Conservation (phyloP, 805 yeast genomes). For the Phaffomyces thermotolerans region DNA sequence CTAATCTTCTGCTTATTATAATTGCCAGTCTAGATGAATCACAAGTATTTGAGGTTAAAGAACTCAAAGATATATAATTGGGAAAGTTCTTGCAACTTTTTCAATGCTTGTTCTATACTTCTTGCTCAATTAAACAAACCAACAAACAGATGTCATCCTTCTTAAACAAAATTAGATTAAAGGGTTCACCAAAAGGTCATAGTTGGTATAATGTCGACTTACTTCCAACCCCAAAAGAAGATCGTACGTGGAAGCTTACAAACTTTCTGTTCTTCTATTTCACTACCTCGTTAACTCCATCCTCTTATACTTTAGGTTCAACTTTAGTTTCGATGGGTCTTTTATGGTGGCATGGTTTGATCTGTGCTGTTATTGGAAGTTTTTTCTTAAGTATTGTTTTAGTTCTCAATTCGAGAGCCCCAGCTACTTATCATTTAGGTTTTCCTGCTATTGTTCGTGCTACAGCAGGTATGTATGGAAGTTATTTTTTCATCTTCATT, state of each 20-base stretch:
- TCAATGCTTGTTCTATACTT: too few species aligned
- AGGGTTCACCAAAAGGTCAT: constrained; percentile 3
- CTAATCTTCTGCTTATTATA: too few species aligned
- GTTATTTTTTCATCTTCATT: constrained; percentile 2
- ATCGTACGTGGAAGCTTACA: constrained; percentile 1
- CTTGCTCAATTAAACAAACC: neutral
- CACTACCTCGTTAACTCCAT: constrained; percentile 3
- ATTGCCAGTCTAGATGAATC: too few species aligned
- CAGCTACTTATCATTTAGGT: constrained; percentile 4
- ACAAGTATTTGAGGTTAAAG: neutral
- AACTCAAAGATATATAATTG: neutral
- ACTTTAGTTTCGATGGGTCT: constrained; percentile 1
- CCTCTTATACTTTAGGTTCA: constrained; percentile 3
- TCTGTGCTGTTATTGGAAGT: constrained; percentile 4
- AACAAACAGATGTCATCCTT: neutral
- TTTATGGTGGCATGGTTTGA: constrained; percentile 4
- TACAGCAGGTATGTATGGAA: constrained; percentile 2
- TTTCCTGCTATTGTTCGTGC: constrained; percentile 3
- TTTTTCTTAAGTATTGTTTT: constrained; percentile 2
- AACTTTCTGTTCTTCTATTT: constrained; percentile 2
- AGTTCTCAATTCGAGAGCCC: constrained; percentile 2
- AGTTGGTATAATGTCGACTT: constrained; percentile 3
- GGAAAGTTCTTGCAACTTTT: neutral
- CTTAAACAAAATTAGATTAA: neutral
- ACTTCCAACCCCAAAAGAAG: neutral